Evolutionary conservation across 1,139 yeast species (phyloP).

Genomic region (Meyerozyma elateridarum): DNA sequence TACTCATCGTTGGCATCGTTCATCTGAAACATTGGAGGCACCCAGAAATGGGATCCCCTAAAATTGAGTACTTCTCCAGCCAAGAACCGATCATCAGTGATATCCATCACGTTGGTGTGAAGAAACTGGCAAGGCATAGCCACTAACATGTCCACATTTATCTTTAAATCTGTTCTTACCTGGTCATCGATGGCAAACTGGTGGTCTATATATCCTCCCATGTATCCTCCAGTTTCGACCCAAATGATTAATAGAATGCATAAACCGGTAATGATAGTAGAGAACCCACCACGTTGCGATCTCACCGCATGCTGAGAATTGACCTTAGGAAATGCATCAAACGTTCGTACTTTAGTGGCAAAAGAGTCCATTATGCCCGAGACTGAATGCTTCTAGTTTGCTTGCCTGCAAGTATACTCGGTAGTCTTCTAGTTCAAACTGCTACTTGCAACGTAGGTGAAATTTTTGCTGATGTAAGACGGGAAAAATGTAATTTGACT

Average conservation of each 20-base stretch:
- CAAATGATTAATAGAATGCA: constrained; percentile 66
- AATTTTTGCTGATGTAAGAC: neutral
- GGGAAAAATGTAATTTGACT: too few relatives aligned
- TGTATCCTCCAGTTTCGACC: constrained; percentile 81
- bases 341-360: constrained; percentile 48
- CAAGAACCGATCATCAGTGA: constrained; percentile 68
- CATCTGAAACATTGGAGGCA: constrained; percentile 44
- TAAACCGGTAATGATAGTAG: constrained; percentile 62
- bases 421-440: neutral
- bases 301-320: constrained; percentile 70
- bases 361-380: constrained; percentile 29
- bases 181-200: constrained; percentile 69
- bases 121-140: constrained; percentile 79
- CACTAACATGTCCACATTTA: constrained; percentile 77
- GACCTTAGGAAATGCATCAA: constrained; percentile 88
- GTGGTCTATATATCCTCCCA: constrained; percentile 80
- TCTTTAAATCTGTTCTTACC: constrained; percentile 55
- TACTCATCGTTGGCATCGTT: constrained; percentile 45
- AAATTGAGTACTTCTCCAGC: constrained; percentile 72
- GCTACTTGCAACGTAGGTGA: constrained; percentile 1
- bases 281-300: constrained; percentile 70
- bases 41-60: constrained; percentile 53
- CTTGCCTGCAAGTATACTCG: neutral
- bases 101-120: constrained; percentile 74
- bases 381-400: neutral